Percentiles rank a stretch among this genome's conserved stretches.
phyloP scores from a whole-genome alignment of 2,329 filamentous ascomycete species.

The Emmonsia crescens region DNA sequence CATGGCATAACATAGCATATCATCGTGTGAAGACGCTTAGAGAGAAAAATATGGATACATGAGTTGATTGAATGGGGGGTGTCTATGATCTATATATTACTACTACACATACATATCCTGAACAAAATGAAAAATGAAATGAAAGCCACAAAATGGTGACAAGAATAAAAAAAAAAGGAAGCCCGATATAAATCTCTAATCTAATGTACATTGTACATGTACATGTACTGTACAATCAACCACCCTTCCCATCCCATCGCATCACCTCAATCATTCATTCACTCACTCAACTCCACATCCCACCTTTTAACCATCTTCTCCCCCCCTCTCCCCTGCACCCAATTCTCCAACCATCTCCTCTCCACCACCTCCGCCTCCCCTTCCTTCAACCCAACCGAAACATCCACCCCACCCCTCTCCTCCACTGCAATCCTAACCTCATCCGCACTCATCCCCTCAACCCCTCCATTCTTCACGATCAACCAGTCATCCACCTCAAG shows the following conservation, averaged over 20 bases:
- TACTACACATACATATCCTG: neutral
- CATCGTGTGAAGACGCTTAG: no score
- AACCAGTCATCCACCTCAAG: constrained; percentile 61
- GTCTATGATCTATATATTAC: neutral
- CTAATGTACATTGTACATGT: no score
- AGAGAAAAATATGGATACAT: neutral
- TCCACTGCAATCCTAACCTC: constrained; percentile 62
- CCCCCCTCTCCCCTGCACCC: constrained; percentile 19
- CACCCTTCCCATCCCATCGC: neutral
- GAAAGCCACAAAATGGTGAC: neutral
- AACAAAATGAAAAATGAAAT: neutral
- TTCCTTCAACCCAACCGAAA: constrained; percentile 14
- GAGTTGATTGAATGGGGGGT: neutral
- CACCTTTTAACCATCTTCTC: neutral
- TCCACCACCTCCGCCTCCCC: constrained; percentile 21
- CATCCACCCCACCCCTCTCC: constrained; percentile 48
- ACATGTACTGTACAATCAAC: no score
- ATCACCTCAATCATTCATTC: neutral
- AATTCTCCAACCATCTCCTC: constrained; percentile 28
- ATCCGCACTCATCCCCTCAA: constrained; percentile 44
- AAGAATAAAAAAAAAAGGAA: neutral
- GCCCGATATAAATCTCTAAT: neutral
- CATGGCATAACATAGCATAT: no score
- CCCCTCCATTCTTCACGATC: constrained; percentile 53
- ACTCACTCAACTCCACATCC: neutral